Evolutionary conservation across 2,329 filamentous ascomycete genomes (phyloP).

Genomic region (Neonectria sp.): DNA sequence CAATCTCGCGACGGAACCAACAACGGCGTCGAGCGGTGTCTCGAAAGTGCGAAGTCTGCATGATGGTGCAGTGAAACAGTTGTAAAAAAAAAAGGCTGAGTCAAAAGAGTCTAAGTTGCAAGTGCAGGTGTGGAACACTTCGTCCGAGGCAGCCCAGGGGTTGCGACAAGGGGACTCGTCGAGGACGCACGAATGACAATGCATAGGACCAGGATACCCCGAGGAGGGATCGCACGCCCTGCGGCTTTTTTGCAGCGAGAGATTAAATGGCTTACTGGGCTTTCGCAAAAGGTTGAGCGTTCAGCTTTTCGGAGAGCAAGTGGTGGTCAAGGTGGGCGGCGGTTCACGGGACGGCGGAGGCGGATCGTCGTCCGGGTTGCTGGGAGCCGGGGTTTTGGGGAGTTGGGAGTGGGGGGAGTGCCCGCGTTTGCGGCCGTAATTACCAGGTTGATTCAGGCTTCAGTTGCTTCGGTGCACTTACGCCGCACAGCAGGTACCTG

Average conservation of each 20-base stretch:
- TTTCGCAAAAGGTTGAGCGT: background rate
- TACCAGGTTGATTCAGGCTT: no score
- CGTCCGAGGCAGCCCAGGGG: constrained; percentile 19
- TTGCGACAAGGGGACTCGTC: constrained; percentile 1
- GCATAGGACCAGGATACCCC: constrained; percentile 3
- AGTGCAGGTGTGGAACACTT: constrained; percentile 22
- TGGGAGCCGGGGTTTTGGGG: constrained; percentile 7
- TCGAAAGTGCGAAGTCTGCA: background rate
- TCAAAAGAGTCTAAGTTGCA: background rate
- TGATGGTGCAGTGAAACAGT: background rate
- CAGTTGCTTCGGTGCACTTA: no score
- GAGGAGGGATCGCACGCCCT: background rate
- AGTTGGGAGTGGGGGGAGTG: constrained; percentile 2
- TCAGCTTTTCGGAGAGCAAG: background rate
- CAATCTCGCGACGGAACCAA: background rate
- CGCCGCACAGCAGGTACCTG: constrained; percentile 11
- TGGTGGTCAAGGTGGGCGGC: background rate
- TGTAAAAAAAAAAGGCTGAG: background rate
- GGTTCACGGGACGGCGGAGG: background rate
- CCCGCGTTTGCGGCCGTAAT: no score
- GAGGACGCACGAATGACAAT: constrained; percentile 7
- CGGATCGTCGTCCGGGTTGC: constrained; percentile 11
- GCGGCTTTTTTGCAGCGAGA: constrained; percentile 8
- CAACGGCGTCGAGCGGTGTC: background rate
- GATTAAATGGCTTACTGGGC: constrained; percentile 20